Evolutionary conservation across 805 yeast genomes (phyloP).

Genomic region (Kodamaea hsintzibuensis): DNA sequence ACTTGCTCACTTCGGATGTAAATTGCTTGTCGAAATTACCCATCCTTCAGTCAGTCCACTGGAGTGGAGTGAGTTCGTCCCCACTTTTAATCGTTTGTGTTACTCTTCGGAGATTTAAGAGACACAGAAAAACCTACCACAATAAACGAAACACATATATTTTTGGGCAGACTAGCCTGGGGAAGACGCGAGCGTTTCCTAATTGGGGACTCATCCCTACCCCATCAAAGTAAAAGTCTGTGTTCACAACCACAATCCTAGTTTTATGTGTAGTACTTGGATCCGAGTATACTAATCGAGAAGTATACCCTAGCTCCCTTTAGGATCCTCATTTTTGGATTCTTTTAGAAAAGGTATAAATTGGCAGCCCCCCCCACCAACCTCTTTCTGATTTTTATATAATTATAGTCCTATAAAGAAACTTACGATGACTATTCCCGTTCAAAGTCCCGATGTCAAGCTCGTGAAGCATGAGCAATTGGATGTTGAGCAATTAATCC

Average conservation of each 20-base stretch:
- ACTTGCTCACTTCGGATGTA: background rate
- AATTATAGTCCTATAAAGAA: background rate
- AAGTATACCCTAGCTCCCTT: background rate
- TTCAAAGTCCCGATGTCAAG: background rate
- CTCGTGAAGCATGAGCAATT: background rate
- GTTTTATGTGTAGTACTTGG: background rate
- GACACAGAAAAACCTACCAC: too few relatives aligned
- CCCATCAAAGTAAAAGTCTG: background rate
- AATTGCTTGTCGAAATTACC: background rate
- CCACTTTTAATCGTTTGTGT: background rate
- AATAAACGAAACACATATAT: background rate
- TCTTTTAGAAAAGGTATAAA: background rate
- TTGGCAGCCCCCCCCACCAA: background rate
- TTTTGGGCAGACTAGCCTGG: background rate
- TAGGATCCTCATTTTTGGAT: background rate
- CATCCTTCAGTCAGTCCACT: background rate
- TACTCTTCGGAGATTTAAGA: background rate
- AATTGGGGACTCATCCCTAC: background rate
- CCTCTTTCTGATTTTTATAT: background rate
- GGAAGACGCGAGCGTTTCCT: background rate
- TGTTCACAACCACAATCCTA: background rate
- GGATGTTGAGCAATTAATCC: conserved; percentile 31
- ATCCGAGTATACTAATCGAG: background rate
- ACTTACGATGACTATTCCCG: background rate
- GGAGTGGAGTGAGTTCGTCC: background rate